A percentile compares a stretch with the other conserved stretches of the same genome.
Conservation (phyloP, 495 filamentous ascomycete species). For the Penicillium robsamsonii region DNA sequence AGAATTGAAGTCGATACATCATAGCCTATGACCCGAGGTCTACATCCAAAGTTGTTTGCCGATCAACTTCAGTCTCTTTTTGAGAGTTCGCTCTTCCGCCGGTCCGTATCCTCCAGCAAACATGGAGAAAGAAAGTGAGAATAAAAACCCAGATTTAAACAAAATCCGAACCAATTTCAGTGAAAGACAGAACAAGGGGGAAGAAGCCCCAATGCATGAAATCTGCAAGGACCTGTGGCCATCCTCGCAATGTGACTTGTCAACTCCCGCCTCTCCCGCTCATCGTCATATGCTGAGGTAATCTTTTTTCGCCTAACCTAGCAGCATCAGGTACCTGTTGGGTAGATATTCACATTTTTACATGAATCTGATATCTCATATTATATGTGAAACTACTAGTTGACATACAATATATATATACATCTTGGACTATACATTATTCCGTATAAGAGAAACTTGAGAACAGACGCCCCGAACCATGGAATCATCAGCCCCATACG, state of each 20-base stretch:
- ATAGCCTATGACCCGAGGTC: constrained; percentile 1
- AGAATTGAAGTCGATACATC: constrained; percentile 5
- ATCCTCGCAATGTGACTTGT: constrained; percentile 39
- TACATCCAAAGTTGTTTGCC: constrained; percentile 1
- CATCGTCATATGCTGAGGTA: constrained; percentile 25
- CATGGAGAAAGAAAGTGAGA: neutral
- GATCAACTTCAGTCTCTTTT: neutral
- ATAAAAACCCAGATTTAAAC: neutral
- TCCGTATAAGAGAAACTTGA: no score
- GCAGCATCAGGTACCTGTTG: constrained; percentile 3
- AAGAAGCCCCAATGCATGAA: constrained; percentile 22
- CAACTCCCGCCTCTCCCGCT: constrained; percentile 13
- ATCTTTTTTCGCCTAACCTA: no score
- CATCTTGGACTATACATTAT: no score
- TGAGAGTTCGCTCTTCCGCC: neutral
- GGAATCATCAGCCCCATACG: constrained; percentile 3
- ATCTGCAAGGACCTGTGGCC: constrained; percentile 39
- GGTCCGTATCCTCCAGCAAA: neutral
- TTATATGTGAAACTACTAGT: neutral
- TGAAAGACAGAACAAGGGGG: constrained; percentile 12
- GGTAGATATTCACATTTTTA: neutral
- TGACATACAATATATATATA: no score
- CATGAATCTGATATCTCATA: neutral
- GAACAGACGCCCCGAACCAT: constrained; percentile 8
- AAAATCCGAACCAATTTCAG: neutral